Evolutionary conservation across 2,329 filamentous ascomycete genomes (phyloP), one percentile per base, ranked within the genome.

Genomic region (Reticulascus tulasneorum): DNA sequence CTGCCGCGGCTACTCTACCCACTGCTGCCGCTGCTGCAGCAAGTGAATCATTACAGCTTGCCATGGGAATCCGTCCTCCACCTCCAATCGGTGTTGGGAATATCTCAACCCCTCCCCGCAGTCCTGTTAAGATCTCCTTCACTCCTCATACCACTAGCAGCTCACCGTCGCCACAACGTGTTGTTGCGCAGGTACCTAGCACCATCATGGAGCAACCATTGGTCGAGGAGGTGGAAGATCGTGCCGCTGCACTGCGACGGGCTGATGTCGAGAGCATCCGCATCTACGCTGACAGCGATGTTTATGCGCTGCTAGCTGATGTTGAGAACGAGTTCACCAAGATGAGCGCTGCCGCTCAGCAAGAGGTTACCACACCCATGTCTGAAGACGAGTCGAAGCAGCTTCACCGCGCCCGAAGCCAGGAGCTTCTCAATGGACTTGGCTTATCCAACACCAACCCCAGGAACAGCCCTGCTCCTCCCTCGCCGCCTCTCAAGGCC

Each of bases 211-310:
- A 78, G 55, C 63, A 72, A 31, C 69, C 72, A 2, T 58, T 69
- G 18, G 71, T 71, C 42, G 62, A 69, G 37, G 66, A 69, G 25
- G 62, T 60, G 7, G 48, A 53, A 13, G 38, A 55, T 8, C 35
- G 46, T 23, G 40, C 45, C 35, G 51, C 38, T 29, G 44, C 41
- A 15, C 38, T 45, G n/a, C 46, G 52, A 9, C 61, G 70, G 27
- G 51, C 58, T 10, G 69, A 69, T 16, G 67, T 78, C 23, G 77
- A 84, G 55, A 84, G 79, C 53, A 84, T 84, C 41, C 75, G 76
- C 16, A 71, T 85, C 47, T 85, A 84, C 46, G 79, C 79, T 16
- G 80, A 80, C 40, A 75, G 77, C 40, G 79, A 83, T 29, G 73
- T 86, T 8, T 84, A 80, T 46, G 73, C 76, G 3, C 66, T 86